A percentile compares a stretch with the other conserved stretches of the same genome.
These are phyloP conservation scores for Tricharina praecox DNA, from an alignment of 495 filamentous ascomycete species.

Conservation along the genomic window DNA sequence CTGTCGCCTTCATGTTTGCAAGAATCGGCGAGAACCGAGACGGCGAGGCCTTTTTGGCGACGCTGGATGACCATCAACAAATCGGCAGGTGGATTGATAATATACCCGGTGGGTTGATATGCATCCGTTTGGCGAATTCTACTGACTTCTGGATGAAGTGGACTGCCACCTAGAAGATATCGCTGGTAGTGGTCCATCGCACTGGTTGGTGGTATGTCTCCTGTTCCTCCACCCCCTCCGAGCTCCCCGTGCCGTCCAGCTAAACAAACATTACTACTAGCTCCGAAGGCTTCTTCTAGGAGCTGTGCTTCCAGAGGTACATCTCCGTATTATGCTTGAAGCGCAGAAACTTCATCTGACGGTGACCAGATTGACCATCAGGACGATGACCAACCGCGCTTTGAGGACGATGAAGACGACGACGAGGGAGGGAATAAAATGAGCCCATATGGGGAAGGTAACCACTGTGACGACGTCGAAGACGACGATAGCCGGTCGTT, in stretches of 20 bases:
- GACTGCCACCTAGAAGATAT: not conserved
- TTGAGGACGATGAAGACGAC: no score
- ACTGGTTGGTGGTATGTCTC: not conserved
- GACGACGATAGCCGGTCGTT: no score
- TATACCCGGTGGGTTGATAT: not conserved
- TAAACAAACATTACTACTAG: not conserved
- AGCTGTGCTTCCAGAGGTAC: not conserved
- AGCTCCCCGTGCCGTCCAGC: not conserved
- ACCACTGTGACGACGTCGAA: no score
- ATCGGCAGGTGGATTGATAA: slow-evolving; percentile 42
- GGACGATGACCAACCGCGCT: no score
- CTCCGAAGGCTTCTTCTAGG: not conserved
- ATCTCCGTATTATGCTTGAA: no score
- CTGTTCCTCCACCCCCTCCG: no score
- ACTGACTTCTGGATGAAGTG: not conserved
- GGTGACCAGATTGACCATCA: no score
- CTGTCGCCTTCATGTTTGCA: slow-evolving; percentile 48
- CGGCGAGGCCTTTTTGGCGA: slow-evolving; percentile 41
- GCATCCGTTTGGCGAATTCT: not conserved
- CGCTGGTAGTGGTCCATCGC: no score
- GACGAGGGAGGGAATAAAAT: no score
- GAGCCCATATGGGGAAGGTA: no score
- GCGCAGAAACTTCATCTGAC: no score
- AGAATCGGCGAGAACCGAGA: slow-evolving; percentile 49
- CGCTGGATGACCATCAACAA: slow-evolving; percentile 42